These are phyloP conservation scores for Chenopodium formosanum DNA, from an alignment of 148 eudicot genomes.

Conservation along the genomic window DNA sequence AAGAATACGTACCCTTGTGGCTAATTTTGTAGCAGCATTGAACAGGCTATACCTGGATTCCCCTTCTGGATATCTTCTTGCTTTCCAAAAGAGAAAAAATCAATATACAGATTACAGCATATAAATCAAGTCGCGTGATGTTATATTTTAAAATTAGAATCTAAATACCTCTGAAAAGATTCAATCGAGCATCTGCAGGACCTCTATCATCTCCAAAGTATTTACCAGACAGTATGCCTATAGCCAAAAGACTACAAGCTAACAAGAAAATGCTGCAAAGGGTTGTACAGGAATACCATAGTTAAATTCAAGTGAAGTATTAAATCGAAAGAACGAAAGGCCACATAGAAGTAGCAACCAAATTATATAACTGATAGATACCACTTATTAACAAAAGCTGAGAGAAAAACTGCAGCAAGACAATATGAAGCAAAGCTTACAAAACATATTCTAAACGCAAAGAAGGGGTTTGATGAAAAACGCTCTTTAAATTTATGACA, in stretches of 20 bases:
- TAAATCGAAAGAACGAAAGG: not conserved
- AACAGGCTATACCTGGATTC: slow-evolving; percentile 81
- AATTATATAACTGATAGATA: not conserved
- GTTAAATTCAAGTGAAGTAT: not conserved
- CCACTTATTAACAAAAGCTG: not conserved
- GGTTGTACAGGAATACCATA: slow-evolving; percentile 4
- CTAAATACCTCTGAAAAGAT: slow-evolving; percentile 61
- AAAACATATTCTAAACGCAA: not conserved
- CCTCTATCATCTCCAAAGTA: slow-evolving; percentile 57
- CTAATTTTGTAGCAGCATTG: slow-evolving; percentile 40
- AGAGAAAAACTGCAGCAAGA: not conserved
- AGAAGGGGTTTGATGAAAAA: not conserved
- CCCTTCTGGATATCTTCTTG: slow-evolving; percentile 85
- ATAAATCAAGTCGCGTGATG: not conserved
- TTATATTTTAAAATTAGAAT: not conserved
- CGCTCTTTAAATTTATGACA: not conserved
- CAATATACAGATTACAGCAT: not conserved
- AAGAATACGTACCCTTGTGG: slow-evolving; percentile 46
- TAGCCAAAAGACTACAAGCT: slow-evolving; percentile 93
- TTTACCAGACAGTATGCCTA: slow-evolving; percentile 90
- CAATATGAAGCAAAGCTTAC: not conserved
- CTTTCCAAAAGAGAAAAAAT: slow-evolving; percentile 1
- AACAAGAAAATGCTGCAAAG: slow-evolving; percentile 59
- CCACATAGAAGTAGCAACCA: not conserved
- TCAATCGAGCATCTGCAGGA: slow-evolving; percentile 75